These are phyloP conservation scores for Candida coquimbonensis DNA, from an alignment of 805 yeast species.

Conservation along the genomic window DNA sequence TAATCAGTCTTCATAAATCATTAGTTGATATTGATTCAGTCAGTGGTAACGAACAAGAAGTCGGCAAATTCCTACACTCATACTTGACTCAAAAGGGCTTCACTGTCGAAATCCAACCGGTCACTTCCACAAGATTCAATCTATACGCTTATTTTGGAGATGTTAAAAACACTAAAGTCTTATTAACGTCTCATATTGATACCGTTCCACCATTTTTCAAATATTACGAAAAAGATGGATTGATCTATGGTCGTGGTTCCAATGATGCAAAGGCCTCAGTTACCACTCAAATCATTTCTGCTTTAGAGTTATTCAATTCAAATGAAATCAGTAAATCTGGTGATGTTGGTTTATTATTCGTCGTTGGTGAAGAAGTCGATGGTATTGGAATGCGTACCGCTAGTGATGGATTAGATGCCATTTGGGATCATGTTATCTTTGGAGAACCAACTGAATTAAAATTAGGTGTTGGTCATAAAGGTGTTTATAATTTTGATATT, in stretches of 20 bases:
- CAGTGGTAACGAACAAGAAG: conserved; percentile 14
- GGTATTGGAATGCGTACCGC: conserved; percentile 57
- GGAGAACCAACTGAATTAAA: conserved; percentile 74
- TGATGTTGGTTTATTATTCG: conserved; percentile 52
- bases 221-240: conserved; percentile 38
- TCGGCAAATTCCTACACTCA: conserved; percentile 10
- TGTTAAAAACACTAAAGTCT: conserved; percentile 34
- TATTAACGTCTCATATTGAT: conserved; percentile 61
- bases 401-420: conserved; percentile 25
- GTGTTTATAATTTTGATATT: conserved; percentile 37
- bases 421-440: conserved; percentile 57
- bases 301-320: conserved; percentile 36
- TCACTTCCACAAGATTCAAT: conserved; percentile 34
- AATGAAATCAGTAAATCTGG: conserved; percentile 32
- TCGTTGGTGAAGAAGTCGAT: conserved; percentile 65
- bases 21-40: conserved; percentile 22
- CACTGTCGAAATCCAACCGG: conserved; percentile 41
- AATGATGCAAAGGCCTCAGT: conserved; percentile 69
- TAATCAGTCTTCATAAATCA: conserved; percentile 20
- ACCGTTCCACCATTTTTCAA: conserved; percentile 65
- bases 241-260: conserved; percentile 60
- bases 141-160: conserved; percentile 47
- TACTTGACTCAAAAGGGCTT: conserved; percentile 31
- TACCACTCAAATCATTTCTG: conserved; percentile 53
- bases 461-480: conserved; percentile 67